Percentiles rank a stretch among this genome's conserved stretches.
phyloP scores from a whole-genome alignment of 352 stramenopile species.

The Detonula confervacea region DNA sequence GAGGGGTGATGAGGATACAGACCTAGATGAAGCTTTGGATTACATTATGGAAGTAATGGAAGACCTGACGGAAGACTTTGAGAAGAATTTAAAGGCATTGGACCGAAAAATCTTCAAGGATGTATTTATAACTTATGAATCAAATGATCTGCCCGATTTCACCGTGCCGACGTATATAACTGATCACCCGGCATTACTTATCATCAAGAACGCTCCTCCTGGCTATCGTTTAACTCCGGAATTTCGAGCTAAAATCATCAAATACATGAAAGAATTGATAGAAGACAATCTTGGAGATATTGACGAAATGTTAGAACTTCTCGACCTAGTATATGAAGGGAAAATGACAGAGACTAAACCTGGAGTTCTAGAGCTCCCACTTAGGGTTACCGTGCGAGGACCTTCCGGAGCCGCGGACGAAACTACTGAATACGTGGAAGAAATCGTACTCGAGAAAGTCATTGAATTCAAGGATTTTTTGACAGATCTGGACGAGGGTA shows the following conservation, averaged over 20 bases:
- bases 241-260: background rate
- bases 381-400: background rate
- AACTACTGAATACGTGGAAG: background rate
- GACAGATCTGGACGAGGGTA: background rate
- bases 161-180: background rate
- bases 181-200: background rate
- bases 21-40: background rate
- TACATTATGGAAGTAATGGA: conserved; percentile 3
- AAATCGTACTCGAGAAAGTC: background rate
- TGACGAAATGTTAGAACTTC: background rate
- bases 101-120: no score
- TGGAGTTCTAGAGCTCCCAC: background rate
- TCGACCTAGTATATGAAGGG: background rate
- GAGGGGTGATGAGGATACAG: background rate
- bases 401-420: background rate
- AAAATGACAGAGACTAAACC: background rate
- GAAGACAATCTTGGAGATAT: background rate
- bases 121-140: no score
- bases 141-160: no score
- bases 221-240: background rate
- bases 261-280: background rate
- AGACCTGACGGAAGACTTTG: background rate
- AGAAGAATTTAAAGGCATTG: background rate
- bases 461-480: background rate
- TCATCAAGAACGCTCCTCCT: background rate